phyloP scores from a whole-genome alignment of 331 rosid genomes.

The Rhamnella rubrinervis region DNA sequence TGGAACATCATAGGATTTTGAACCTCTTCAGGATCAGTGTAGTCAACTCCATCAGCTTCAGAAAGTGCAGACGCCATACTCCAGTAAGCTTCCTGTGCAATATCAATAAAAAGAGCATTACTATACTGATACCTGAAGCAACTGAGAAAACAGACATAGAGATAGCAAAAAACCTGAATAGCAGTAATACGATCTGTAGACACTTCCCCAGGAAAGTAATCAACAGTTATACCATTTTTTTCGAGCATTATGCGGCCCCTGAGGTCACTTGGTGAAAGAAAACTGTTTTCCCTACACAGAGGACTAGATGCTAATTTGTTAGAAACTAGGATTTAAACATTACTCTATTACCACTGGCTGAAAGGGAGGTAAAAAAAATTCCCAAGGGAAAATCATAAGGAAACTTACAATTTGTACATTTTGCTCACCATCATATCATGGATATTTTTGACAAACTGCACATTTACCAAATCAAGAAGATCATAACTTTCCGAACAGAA shows the following conservation, averaged over 20 bases:
- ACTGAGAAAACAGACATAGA: constrained; percentile 10
- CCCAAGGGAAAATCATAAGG: background rate
- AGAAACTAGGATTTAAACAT: constrained; percentile 22
- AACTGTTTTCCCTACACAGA: constrained; percentile 39
- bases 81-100: constrained; percentile 84
- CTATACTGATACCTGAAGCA: constrained; percentile 22
- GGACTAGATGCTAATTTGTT: constrained; percentile 54
- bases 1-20: constrained; percentile 24
- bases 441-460: constrained; percentile 81
- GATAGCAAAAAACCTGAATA: constrained; percentile 60
- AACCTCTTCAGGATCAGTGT: constrained; percentile 98
- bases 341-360: background rate
- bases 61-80: constrained; percentile 91
- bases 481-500: background rate
- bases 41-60: constrained; percentile 96
- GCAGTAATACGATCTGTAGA: constrained; percentile 63
- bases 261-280: constrained; percentile 43
- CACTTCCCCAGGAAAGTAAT: constrained; percentile 77
- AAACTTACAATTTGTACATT: constrained; percentile 74
- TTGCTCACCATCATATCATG: constrained; percentile 77
- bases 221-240: constrained; percentile 62
- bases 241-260: constrained; percentile 59
- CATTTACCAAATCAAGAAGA: constrained; percentile 15
- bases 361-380: background rate
- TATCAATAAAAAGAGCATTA: constrained; percentile 20